Evolutionary conservation across 306 rosid genomes (phyloP).

Genomic region (Fragaria ananassa): DNA sequence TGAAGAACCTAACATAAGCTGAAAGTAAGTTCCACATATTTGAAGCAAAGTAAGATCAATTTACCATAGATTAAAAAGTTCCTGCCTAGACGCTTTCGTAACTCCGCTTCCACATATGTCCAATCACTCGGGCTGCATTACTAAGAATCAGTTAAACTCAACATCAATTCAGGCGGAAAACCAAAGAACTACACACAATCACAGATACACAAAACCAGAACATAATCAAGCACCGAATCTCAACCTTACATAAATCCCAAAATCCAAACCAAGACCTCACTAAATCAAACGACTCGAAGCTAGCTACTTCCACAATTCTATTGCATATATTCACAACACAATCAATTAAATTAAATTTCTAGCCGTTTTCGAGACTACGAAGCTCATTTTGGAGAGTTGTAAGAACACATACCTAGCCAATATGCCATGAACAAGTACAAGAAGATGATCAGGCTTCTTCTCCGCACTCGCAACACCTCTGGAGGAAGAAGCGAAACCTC

Average conservation of each 20-base stretch:
- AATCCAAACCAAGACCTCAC: not conserved
- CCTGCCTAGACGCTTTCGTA: slow-evolving; percentile 72
- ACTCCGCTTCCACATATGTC: slow-evolving; percentile 82
- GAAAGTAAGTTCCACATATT: not conserved
- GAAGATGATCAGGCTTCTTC: slow-evolving; percentile 80
- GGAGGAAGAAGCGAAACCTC: slow-evolving; percentile 40
- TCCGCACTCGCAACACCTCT: slow-evolving; percentile 31
- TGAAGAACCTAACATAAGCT: slow-evolving; percentile 6
- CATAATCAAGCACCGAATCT: not conserved
- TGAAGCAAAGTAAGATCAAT: slow-evolving; percentile 13
- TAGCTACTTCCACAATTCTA: not conserved
- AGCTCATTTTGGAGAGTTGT: not conserved
- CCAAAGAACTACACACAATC: slow-evolving; percentile 14
- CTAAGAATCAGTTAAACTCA: slow-evolving; percentile 33
- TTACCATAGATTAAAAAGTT: slow-evolving; percentile 76
- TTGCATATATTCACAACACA: not conserved
- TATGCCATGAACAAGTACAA: slow-evolving; percentile 95
- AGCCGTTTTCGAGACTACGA: not conserved
- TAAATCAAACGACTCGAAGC: not conserved
- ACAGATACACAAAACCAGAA: not conserved
- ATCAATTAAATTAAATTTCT: not conserved
- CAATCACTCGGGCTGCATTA: slow-evolving; percentile 84
- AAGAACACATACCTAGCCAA: slow-evolving; percentile 63
- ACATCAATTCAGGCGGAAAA: slow-evolving; percentile 7
- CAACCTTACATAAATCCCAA: not conserved